These are phyloP conservation scores for Trypanosoma avium DNA, from an alignment of 208 protist species.

Conservation along the genomic window DNA sequence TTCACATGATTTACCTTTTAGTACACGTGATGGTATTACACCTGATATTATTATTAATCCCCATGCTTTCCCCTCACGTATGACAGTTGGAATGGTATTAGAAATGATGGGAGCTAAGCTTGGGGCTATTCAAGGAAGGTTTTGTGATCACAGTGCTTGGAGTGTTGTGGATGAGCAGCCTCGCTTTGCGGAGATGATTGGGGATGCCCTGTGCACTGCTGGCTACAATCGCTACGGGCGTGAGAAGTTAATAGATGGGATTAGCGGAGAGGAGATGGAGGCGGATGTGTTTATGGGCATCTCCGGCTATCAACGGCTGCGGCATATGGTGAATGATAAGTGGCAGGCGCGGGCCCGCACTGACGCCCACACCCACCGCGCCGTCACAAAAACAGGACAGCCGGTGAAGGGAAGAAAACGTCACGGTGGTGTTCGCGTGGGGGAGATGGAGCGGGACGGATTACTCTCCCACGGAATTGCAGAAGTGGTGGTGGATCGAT, in stretches of 20 bases:
- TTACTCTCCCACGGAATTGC: constrained; percentile 98
- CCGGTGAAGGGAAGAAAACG: constrained; percentile 98
- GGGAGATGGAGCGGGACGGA: constrained; percentile 99
- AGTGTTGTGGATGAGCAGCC: constrained; percentile 62
- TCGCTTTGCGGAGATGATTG: constrained; percentile 89
- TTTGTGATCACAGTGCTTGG: constrained; percentile 96
- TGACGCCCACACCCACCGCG: constrained; percentile 87
- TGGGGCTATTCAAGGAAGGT: constrained; percentile 94
- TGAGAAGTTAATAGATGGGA: constrained; percentile 95
- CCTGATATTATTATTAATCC: constrained; percentile 99
- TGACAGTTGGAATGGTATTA: constrained; percentile 99
- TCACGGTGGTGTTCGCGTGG: constrained; percentile 99
- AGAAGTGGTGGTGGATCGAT: constrained; percentile 98
- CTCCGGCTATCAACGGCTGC: constrained; percentile 99
- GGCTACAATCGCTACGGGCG: constrained; percentile 98
- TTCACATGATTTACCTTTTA: constrained; percentile 94
- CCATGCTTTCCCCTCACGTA: constrained; percentile 99
- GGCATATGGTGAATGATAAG: constrained; percentile 99
- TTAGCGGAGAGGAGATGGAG: constrained; percentile 95
- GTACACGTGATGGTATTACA: constrained; percentile 93
- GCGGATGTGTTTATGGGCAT: constrained; percentile 98
- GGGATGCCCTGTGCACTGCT: constrained; percentile 92
- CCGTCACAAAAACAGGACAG: constrained; percentile 97
- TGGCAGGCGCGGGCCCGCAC: constrained; percentile 97
- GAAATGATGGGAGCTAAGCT: constrained; percentile 98